Conservation (phyloP, 148 eudicot genomes). For the Rhododendron simsii region DNA sequence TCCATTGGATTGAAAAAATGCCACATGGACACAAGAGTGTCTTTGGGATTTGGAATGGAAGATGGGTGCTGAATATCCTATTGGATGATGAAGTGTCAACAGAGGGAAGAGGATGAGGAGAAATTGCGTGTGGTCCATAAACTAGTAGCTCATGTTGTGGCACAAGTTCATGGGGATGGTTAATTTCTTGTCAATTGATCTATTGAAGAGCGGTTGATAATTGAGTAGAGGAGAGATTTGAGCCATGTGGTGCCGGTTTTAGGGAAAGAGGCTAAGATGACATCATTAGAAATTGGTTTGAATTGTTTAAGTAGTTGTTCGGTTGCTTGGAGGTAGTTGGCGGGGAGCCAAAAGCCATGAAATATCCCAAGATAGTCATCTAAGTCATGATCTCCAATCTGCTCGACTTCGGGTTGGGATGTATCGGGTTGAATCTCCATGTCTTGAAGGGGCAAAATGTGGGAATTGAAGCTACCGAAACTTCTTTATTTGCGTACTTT, state of each 20-base stretch:
- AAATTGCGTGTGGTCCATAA: neutral
- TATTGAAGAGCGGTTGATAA: neutral
- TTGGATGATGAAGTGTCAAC: neutral
- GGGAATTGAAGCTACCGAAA: too few species aligned
- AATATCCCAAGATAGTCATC: neutral
- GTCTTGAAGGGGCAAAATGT: too few species aligned
- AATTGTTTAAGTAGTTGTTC: slow-evolving; percentile 7
- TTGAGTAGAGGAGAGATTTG: neutral
- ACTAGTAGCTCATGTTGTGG: neutral
- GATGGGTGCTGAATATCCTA: slow-evolving; percentile 10
- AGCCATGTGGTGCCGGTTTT: neutral
- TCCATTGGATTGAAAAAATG: neutral
- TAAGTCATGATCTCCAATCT: neutral
- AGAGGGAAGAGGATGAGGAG: neutral
- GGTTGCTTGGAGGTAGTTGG: slow-evolving; percentile 19
- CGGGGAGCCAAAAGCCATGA: slow-evolving; percentile 25
- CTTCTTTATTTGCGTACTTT: too few species aligned
- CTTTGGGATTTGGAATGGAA: too few species aligned
- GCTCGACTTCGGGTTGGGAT: neutral
- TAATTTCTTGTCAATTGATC: neutral
- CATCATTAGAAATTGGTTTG: slow-evolving; percentile 13
- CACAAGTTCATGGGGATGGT: neutral
- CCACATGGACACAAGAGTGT: too few species aligned
- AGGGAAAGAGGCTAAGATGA: slow-evolving; percentile 19
- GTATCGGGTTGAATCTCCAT: neutral